phyloP scores from a whole-genome alignment of 2,329 filamentous ascomycete genomes.

The Zalaria obscura region DNA sequence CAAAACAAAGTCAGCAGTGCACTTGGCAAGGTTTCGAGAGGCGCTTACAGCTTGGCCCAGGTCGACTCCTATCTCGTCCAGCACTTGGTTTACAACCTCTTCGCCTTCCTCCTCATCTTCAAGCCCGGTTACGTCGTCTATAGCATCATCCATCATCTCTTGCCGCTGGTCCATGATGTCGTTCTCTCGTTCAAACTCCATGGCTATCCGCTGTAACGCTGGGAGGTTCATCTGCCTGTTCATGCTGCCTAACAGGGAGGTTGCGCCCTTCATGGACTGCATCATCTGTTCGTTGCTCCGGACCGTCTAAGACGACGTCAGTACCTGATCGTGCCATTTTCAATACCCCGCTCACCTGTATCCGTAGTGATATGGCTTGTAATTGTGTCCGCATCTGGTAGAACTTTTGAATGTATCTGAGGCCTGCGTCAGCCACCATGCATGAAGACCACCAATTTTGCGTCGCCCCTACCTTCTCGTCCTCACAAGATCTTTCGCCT shows the following conservation, averaged over 20 bases:
- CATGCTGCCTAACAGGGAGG: constrained; percentile 86
- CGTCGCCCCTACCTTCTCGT: constrained; percentile 53
- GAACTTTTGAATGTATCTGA: constrained; percentile 90
- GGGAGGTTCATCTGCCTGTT: constrained; percentile 96
- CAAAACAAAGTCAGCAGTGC: constrained; percentile 2
- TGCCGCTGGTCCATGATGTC: constrained; percentile 98
- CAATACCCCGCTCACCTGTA: constrained; percentile 51
- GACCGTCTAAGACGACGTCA: constrained; percentile 52
- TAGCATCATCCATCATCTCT: constrained; percentile 99
- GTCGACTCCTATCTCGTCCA: constrained; percentile 95
- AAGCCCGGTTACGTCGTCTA: constrained; percentile 89
- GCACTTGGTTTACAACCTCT: constrained; percentile 88
- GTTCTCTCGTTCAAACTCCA: constrained; percentile 98
- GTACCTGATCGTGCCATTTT: neutral
- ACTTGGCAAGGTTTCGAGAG: neutral
- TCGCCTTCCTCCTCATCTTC: constrained; percentile 90
- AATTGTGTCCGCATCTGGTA: constrained; percentile 96
- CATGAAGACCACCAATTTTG: neutral
- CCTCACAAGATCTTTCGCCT: constrained; percentile 90
- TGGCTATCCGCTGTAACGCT: constrained; percentile 85
- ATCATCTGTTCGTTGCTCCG: constrained; percentile 99
- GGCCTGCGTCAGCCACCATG: neutral
- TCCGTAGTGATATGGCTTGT: constrained; percentile 85
- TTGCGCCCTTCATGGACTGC: constrained; percentile 98
- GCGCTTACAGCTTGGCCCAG: constrained; percentile 69